phyloP scores from a whole-genome alignment of 257 asterid genomes.

The Ilex asprella region DNA sequence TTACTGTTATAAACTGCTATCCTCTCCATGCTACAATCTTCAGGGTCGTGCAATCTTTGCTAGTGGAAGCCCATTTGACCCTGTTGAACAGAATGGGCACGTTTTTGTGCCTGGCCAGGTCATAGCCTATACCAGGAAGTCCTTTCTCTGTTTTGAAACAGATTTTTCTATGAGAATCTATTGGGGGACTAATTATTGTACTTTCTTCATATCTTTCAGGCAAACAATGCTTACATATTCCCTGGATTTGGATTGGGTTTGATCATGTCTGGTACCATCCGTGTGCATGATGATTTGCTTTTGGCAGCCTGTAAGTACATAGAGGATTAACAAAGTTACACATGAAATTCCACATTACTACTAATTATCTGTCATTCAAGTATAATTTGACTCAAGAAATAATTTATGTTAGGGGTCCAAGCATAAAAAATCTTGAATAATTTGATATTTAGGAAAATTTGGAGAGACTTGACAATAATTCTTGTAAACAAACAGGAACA shows the following conservation, averaged over 20 bases:
- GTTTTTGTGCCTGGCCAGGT: conserved; percentile 82
- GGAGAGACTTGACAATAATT: too few species aligned
- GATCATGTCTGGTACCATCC: conserved; percentile 89
- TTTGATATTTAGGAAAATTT: too few species aligned
- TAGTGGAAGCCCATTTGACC: conserved; percentile 92
- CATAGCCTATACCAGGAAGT: conserved; percentile 7
- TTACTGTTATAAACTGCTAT: conserved; percentile 3
- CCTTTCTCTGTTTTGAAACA: neutral
- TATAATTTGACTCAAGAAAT: too few species aligned
- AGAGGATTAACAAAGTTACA: neutral
- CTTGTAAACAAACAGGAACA: too few species aligned
- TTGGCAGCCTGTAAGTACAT: conserved; percentile 76
- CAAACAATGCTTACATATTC: conserved; percentile 92
- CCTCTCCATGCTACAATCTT: neutral
- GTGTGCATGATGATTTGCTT: conserved; percentile 83
- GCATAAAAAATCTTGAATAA: too few species aligned
- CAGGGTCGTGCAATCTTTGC: conserved; percentile 85
- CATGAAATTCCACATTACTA: neutral
- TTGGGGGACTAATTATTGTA: neutral
- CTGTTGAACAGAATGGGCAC: conserved; percentile 68
- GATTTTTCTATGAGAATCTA: neutral
- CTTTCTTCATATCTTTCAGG: conserved; percentile 29
- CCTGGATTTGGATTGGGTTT: conserved; percentile 94
- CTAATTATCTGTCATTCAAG: neutral
- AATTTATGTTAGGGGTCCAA: too few species aligned